Percentiles rank a stretch among this genome's conserved stretches.
Evolutionary conservation across 225 moss, liverwort and hornwort species (phyloP).

Genomic region (Polytrichum formosum): DNA sequence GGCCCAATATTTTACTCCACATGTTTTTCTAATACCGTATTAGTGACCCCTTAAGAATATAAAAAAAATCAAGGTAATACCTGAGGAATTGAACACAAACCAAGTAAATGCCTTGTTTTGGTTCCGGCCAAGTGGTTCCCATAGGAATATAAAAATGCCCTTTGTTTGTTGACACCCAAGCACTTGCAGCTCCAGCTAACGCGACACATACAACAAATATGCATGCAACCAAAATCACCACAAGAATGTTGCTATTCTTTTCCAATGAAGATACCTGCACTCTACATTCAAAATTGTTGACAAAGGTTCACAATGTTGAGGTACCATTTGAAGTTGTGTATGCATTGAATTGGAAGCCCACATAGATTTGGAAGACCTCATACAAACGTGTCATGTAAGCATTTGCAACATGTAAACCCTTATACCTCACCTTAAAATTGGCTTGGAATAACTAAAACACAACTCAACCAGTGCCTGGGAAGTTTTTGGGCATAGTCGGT

Average conservation of each 20-base stretch:
- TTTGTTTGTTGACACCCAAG: constrained; percentile 23
- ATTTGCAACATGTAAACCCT: too few species aligned
- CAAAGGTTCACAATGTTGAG: neutral
- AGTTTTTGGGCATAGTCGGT: too few species aligned
- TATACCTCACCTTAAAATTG: too few species aligned
- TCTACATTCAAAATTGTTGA: neutral
- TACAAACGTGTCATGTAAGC: neutral
- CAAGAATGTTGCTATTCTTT: constrained; percentile 58
- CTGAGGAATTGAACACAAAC: constrained; percentile 31
- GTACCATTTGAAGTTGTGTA: neutral
- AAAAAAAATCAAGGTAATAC: constrained; percentile 1
- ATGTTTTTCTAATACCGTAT: too few species aligned
- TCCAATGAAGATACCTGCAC: constrained; percentile 76
- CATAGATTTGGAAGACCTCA: neutral
- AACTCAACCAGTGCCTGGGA: too few species aligned
- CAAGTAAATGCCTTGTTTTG: constrained; percentile 28
- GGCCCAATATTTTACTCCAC: too few species aligned
- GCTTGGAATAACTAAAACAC: too few species aligned
- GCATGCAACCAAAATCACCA: constrained; percentile 49
- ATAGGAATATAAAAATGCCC: constrained; percentile 39
- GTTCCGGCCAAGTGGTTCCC: constrained; percentile 20
- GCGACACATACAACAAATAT: constrained; percentile 60
- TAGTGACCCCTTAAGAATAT: too few species aligned
- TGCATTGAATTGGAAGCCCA: neutral
- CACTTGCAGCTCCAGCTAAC: constrained; percentile 46